Evolutionary conservation across 2,329 filamentous ascomycete species (phyloP), one percentile per base, ranked within the genome.

Genomic region (Dactylonectria estremocensis): DNA sequence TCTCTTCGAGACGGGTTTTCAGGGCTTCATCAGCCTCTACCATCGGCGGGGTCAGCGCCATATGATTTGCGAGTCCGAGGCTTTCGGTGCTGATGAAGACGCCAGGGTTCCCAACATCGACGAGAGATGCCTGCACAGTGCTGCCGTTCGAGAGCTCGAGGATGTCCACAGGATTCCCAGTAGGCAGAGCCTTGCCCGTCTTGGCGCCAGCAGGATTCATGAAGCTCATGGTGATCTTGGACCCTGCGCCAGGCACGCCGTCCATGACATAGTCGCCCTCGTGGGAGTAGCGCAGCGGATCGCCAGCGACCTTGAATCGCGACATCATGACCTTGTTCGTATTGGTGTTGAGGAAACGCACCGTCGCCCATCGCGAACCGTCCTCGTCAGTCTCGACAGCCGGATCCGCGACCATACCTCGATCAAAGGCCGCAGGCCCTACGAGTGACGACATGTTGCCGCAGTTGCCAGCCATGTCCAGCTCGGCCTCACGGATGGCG

Each of bases 361-460:
- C 86, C 0, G 82, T 87, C 2, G 83, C 81, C 64, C 79, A 77
- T 10, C 74, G 75, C 20, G 78, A 76, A 3, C 77, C 78, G 20
- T 73, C 61, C 0, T 60, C 64, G 14, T 74, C 77, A 28, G 35
- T 33, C 54, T 77, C 67, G 11, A 70, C 63, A 7, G 48, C 37
- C 9, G 68, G 68, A 1, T 63, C 59, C 13, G 61, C 43, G 6
- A 79, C 58, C 61, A 81, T 60, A 11, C 77, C 78, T 66, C 72
- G 69, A 56, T 81, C 80, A 76, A 78, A 80, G 3, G 75, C 76
- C 49, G 74, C 73, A 0, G 92, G 91, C 0, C 91, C 92, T 52
- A 94, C 86, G 0, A 89, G 86, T 46, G 87, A 85, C 6, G 85
- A 89, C 90, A 94, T 92, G 77, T 94, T 94, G n/a, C 92, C 92